Evolutionary conservation across 805 yeast species (phyloP).

Genomic region (Maudiozyma turicensis): DNA sequence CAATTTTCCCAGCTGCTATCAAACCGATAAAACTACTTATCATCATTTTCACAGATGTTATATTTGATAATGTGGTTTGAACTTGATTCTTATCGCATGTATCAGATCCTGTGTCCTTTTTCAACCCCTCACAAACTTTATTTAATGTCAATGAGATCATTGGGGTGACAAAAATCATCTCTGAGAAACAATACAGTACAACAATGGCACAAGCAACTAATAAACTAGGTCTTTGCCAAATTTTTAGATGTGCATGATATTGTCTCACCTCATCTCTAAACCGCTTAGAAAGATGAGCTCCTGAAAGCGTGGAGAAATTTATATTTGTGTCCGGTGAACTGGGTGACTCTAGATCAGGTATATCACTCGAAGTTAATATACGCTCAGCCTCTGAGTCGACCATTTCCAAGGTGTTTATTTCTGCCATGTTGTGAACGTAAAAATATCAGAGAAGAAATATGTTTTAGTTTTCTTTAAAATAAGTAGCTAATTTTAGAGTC

Average conservation of each 20-base stretch:
- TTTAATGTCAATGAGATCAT: constrained; percentile 29
- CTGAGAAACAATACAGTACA: constrained; percentile 36
- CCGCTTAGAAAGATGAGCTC: constrained; percentile 14
- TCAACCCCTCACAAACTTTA: constrained; percentile 34
- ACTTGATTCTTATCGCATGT: constrained; percentile 33
- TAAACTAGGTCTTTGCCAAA: constrained; percentile 44
- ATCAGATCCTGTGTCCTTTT: constrained; percentile 14
- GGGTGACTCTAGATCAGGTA: not conserved
- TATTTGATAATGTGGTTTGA: constrained; percentile 37
- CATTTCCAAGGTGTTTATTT: not conserved
- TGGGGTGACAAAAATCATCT: constrained; percentile 33
- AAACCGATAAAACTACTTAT: constrained; percentile 37
- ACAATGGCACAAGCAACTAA: constrained; percentile 37
- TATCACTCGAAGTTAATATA: constrained; percentile 1
- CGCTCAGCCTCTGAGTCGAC: not conserved
- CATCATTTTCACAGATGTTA: constrained; percentile 38
- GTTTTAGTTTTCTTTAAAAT: too few relatives aligned
- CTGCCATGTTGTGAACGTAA: not conserved
- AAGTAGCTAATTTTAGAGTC: too few relatives aligned
- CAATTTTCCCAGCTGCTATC: constrained; percentile 51
- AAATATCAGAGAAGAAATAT: not conserved
- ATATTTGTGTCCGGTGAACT: not conserved
- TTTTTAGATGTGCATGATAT: constrained; percentile 27
- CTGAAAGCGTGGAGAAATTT: not conserved
- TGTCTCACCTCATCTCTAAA: constrained; percentile 43